phyloP scores from a whole-genome alignment of 2,329 filamentous ascomycete genomes.

The Aspergillus awamori region DNA sequence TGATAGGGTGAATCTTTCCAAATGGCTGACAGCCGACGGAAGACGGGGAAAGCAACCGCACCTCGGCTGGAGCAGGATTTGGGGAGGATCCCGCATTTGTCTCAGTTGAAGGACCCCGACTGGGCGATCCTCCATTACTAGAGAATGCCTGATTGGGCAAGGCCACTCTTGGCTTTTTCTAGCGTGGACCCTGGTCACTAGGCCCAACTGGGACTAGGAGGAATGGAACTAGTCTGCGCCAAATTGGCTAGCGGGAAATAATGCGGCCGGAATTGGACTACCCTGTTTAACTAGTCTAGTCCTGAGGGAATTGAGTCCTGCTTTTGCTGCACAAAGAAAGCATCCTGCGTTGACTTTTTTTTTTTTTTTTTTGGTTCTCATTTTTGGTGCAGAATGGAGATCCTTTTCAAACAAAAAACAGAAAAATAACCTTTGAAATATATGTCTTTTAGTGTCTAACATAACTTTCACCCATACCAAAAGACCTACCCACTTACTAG shows the following conservation, averaged over 20 bases:
- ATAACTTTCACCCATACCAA: no score
- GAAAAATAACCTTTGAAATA: no score
- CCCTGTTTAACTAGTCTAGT: no score
- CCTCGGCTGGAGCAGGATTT: background rate
- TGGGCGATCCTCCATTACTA: background rate
- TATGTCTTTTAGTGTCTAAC: no score
- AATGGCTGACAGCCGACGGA: background rate
- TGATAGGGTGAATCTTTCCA: background rate
- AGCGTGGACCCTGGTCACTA: constrained; percentile 19
- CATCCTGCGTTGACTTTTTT: background rate
- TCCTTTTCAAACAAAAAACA: no score
- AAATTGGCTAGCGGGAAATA: background rate
- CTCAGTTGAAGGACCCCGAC: constrained; percentile 6
- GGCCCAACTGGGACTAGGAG: background rate
- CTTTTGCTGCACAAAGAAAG: background rate
- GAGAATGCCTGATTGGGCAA: constrained; percentile 14
- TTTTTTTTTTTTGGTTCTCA: background rate
- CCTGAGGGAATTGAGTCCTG: background rate
- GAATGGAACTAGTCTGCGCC: background rate
- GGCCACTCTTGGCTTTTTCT: constrained; percentile 27
- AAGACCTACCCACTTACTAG: no score
- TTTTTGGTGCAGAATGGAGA: background rate
- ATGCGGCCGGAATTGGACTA: constrained; percentile 2
- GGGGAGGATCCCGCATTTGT: constrained; percentile 14
- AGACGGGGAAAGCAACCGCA: background rate